These are phyloP conservation scores for Podila horticola DNA, from an alignment of 192 early-diverging fungal species.

Conservation along the genomic window DNA sequence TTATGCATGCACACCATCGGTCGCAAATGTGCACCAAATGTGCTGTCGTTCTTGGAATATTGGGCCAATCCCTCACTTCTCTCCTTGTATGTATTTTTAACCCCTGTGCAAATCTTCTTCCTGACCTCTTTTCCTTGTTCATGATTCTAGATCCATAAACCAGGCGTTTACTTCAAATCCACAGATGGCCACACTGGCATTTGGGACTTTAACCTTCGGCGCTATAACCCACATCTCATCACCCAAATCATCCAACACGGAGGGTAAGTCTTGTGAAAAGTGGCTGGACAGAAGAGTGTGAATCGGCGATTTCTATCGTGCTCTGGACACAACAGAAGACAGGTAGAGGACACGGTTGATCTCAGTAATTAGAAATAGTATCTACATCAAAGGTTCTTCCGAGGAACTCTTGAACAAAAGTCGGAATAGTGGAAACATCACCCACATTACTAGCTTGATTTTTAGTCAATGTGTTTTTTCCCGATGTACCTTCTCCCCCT, in stretches of 20 bases:
- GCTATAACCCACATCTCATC: constrained; percentile 83
- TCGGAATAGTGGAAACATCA: too few relatives aligned
- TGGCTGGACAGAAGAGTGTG: neutral
- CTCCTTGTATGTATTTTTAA: neutral
- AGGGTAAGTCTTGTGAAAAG: constrained; percentile 59
- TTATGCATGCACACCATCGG: neutral
- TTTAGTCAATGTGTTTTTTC: neutral
- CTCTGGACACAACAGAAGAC: neutral
- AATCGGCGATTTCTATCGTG: neutral
- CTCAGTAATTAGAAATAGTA: too few relatives aligned
- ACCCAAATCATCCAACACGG: constrained; percentile 57
- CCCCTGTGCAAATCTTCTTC: neutral
- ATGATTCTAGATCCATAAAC: constrained; percentile 38
- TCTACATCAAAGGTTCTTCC: too few relatives aligned
- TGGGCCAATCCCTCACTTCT: too few relatives aligned
- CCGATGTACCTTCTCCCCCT: neutral
- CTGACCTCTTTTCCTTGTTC: neutral
- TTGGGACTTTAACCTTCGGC: constrained; percentile 86
- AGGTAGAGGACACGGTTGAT: too few relatives aligned
- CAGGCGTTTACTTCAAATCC: constrained; percentile 91
- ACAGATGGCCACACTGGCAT: constrained; percentile 90
- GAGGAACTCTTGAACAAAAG: too few relatives aligned
- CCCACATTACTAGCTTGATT: too few relatives aligned
- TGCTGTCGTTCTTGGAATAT: neutral
- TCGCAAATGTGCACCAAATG: too few relatives aligned